Evolutionary conservation across 768 basidiomycete species (phyloP).

Genomic region (Tricholomella constricta): DNA sequence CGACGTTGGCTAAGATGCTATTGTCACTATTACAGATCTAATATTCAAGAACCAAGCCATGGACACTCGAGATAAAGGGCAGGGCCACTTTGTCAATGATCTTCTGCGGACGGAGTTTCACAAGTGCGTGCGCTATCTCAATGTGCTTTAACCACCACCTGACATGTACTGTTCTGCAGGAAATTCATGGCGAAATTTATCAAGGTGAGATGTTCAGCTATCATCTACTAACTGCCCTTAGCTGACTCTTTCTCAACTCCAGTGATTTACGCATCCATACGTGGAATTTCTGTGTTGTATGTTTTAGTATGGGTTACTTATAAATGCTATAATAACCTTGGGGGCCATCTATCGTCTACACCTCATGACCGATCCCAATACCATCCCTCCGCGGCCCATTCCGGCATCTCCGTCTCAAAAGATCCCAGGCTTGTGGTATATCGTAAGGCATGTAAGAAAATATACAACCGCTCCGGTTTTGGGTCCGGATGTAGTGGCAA

Average conservation of each 20-base stretch:
- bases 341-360: background rate
- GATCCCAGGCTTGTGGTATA: constrained; percentile 83
- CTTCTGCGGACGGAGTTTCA: constrained; percentile 92
- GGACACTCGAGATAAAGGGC: constrained; percentile 57
- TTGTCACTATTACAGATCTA: constrained; percentile 58
- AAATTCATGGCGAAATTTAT: constrained; percentile 94
- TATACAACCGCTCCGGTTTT: constrained; percentile 87
- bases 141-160: background rate
- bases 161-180: constrained; percentile 38
- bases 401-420: constrained; percentile 85
- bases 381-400: constrained; percentile 83
- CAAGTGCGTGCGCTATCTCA: constrained; percentile 56
- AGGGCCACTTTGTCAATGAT: constrained; percentile 93
- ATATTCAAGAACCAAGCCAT: constrained; percentile 99
- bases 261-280: constrained; percentile 5
- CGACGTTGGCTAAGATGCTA: constrained; percentile 1
- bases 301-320: constrained; percentile 12
- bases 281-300: constrained; percentile 11
- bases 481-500: constrained; percentile 94
- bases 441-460: constrained; percentile 89
- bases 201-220: constrained; percentile 50
- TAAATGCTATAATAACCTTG: constrained; percentile 6
- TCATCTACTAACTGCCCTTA: background rate
- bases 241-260: background rate
- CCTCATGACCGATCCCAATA: constrained; percentile 53